Evolutionary conservation across 495 filamentous ascomycete genomes (phyloP), one percentile per base, ranked within the genome.

Genomic region (Usnea hakonensis): DNA sequence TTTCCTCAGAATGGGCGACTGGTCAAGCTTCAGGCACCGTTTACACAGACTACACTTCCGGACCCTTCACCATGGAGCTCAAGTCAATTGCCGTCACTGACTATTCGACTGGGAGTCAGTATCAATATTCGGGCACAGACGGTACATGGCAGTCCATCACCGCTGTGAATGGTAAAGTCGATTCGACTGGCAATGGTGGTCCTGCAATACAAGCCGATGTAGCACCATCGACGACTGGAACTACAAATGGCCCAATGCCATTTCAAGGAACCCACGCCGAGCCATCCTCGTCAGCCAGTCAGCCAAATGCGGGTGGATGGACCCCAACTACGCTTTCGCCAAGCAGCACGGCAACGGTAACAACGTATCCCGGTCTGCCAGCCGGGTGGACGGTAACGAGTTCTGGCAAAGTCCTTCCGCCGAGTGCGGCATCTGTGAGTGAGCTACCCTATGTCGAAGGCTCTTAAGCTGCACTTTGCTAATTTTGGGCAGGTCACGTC

Each of bases 61-160:
- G 89, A 2, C 92, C 94, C 0, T 97, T 85, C 77, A 83, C 80
- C 54, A 97, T 97, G 94, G 75, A 83, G 57, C 81, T 96, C 65
- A 86, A 90, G 73, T 85, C 79, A 33, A 77, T 96, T 58, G 81
- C 81, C 48, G 83, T 93, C 55, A 85, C 85, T 46, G 94, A 98
- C 75, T 97, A 97, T 77, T 95, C 90, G 28, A 95, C 90, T 14
- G 94, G 93, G 37, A 84, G 81, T 1, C 77, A 84, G 50, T 98
- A 98, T 77, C 77, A 73, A 23, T 98, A 97, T 71, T 77, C 81
- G 55, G 90, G 91, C 71, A 81, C 76, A 37, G 85, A 80, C 35
- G 94, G 94, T 41, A 82, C 79, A 28, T 96, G 88, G 87, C 65
- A 85, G 64, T 90, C 86, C 62, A 97, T 98, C 74, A 78, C 81